phyloP scores from a whole-genome alignment of 2,329 filamentous ascomycete genomes.

The Saccharata proteae region DNA sequence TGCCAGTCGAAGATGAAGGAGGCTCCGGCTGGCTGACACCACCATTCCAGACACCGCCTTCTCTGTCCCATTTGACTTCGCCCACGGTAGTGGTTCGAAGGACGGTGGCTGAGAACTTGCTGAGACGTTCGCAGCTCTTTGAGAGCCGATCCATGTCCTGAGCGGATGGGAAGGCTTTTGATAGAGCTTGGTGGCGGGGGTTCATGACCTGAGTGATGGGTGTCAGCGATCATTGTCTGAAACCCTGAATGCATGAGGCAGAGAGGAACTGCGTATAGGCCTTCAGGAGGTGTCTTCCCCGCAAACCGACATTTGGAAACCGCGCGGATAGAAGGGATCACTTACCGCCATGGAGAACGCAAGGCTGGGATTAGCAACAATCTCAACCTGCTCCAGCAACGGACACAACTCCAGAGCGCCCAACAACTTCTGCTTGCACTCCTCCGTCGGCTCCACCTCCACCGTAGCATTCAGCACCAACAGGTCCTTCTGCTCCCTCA shows the following conservation, averaged over 20 bases:
- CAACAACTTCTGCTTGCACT: conserved; percentile 23
- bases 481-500: conserved; percentile 24
- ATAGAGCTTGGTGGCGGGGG: conserved; percentile 15
- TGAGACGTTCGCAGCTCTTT: conserved; percentile 22
- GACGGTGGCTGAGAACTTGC: conserved; percentile 25
- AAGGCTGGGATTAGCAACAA: conserved; percentile 26
- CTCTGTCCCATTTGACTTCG: conserved; percentile 21
- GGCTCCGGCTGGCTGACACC: conserved; percentile 5
- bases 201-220: conserved; percentile 14
- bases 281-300: no score
- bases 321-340: conserved; percentile 3
- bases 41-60: conserved; percentile 12
- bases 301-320: no score
- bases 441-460: conserved; percentile 22
- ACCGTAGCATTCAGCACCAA: conserved; percentile 28
- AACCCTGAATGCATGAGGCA: background rate
- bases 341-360: conserved; percentile 27
- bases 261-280: conserved; percentile 1
- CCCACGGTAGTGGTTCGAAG: conserved; percentile 22
- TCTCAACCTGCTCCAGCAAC: conserved; percentile 27
- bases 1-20: no score
- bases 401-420: conserved; percentile 17
- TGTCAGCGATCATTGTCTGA: background rate
- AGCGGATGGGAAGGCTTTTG: conserved; percentile 21
- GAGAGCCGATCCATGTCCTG: conserved; percentile 22